Base-by-base conservation (phyloP, 1,284 basidiomycete species). In the Cryptococcus hybrid region DNA sequence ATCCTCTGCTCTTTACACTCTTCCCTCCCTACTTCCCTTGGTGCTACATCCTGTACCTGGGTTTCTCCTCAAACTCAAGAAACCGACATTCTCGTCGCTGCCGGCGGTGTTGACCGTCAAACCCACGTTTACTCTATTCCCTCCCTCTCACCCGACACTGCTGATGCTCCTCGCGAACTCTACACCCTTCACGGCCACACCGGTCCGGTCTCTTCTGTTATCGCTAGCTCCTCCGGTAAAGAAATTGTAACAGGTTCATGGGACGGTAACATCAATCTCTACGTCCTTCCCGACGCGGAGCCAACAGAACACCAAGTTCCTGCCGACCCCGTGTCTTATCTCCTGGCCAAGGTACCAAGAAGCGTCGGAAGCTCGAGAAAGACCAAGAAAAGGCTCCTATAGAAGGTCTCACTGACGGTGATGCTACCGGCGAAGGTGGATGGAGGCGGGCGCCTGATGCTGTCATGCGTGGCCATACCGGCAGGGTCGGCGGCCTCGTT, bases 71-170 rank as follows among this genome's bases (percentile, higher is more conserved):
- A 68, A 7, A 64, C 77, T 4, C 69, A 76, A 12, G 64, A 65
- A 13, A 59, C 64, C 34, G 80, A 82, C 35, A 76, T 82, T 53
- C 76, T 82, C 64, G 58, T 88, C 43, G 77, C 94, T 39, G 90
- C 88, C 0, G 92, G 85, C 40, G 86, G 89, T 1, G 92, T 93
- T 48, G 93, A 97, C 74, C 84, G 91, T 43, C 87, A 88, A 0
- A 84, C 84, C 0, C 85, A 84, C 52, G 79, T 91, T 46, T 87
- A 84, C 15, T 81, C 80, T 56, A 61, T 89, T 40, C 80, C 72
- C 71, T 76, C 71, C 77, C 57, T 77, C 54, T 52, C 67, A 65
- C 53, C 78, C 61, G 56, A 78, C 67, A 55, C 66, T 24, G 65
- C 76, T 52, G 60, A 75, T 6, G 77, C 88, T 6, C 82, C 87